Evolutionary conservation across 1,284 basidiomycete genomes (phyloP).

Genomic region (Cryptococcus wingfieldii): DNA sequence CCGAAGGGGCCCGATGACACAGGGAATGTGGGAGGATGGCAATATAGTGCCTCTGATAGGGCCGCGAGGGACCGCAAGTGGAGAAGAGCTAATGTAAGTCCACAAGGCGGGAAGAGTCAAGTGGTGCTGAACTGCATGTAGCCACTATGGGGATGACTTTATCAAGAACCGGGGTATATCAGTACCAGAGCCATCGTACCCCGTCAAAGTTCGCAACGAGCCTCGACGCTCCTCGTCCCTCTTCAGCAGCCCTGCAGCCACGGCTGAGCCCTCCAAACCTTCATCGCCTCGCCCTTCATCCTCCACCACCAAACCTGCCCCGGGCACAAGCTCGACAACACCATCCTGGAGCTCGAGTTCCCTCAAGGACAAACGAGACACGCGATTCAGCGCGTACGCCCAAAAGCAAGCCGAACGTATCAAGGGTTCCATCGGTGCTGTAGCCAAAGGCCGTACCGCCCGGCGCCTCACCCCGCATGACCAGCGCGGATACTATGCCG

Average conservation of each 20-base stretch:
- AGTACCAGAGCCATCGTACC: conserved; percentile 2
- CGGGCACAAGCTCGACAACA: not conserved
- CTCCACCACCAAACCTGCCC: not conserved
- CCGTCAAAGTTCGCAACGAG: conserved; percentile 1
- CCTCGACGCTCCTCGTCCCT: not conserved
- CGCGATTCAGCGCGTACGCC: not conserved
- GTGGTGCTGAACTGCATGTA: not conserved
- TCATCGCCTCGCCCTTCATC: conserved; percentile 1
- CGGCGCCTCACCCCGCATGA: not conserved
- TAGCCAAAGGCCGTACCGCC: not conserved
- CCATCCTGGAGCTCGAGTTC: not conserved
- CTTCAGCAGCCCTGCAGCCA: not conserved
- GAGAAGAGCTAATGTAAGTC: not conserved
- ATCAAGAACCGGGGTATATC: not conserved
- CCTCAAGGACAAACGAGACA: not conserved
- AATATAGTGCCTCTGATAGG: conserved; percentile 10
- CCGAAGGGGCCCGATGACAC: conserved; percentile 14
- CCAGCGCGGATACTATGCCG: conserved; percentile 6
- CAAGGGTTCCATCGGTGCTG: not conserved
- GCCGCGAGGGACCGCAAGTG: no score
- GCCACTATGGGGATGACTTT: conserved; percentile 1
- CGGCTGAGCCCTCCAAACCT: not conserved
- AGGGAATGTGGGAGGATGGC: conserved; percentile 18
- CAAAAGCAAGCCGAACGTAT: not conserved
- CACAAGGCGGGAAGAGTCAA: not conserved